phyloP scores from a whole-genome alignment of 129 eudicot species.

The Smallanthus sonchifolius region DNA sequence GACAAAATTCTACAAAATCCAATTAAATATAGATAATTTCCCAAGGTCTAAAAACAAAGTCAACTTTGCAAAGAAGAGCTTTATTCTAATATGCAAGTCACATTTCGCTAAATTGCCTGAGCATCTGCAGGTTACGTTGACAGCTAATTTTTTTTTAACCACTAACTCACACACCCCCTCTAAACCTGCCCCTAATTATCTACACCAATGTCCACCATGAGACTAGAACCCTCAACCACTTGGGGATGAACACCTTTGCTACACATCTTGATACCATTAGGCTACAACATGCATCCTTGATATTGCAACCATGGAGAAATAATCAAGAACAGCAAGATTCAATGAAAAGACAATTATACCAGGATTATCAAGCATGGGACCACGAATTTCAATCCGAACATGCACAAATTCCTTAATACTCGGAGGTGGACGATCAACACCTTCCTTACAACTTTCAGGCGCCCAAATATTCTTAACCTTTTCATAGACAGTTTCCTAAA shows the following conservation, averaged over 20 bases:
- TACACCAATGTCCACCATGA: no score
- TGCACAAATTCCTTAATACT: constrained; percentile 67
- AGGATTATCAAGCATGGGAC: constrained; percentile 77
- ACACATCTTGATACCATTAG: no score
- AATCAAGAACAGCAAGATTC: neutral
- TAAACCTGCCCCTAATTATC: no score
- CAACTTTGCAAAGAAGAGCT: neutral
- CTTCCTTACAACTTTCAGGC: constrained; percentile 18
- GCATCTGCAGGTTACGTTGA: neutral
- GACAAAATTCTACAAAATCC: constrained; percentile 57
- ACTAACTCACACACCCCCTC: no score
- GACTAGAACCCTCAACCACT: no score
- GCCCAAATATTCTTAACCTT: constrained; percentile 24
- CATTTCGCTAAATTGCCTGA: constrained; percentile 7
- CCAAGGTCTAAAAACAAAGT: neutral
- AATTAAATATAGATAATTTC: constrained; percentile 10
- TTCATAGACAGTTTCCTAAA: constrained; percentile 39
- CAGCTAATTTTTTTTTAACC: neutral
- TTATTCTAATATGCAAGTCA: neutral
- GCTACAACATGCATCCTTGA: neutral
- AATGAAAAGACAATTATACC: constrained; percentile 37
- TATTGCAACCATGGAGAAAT: neutral
- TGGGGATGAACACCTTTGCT: no score
- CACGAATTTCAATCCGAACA: constrained; percentile 64
- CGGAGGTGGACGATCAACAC: constrained; percentile 2